phyloP scores from a whole-genome alignment of 805 yeast species.

The Kazachstania bromeliacearum region DNA sequence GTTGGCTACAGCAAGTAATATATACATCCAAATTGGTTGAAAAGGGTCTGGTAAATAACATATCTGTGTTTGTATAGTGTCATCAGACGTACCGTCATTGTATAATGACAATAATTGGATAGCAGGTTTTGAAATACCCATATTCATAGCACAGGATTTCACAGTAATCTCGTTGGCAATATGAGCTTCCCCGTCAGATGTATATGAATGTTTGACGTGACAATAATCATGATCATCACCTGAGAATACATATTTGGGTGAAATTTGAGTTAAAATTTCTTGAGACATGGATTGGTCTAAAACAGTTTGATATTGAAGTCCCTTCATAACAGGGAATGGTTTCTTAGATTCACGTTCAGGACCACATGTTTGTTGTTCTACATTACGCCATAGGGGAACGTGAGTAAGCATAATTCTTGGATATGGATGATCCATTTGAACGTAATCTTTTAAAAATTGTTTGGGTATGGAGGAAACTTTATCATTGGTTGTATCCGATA shows the following conservation, averaged over 20 bases:
- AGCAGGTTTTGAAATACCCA: slow-evolving; percentile 82
- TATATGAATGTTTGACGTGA: slow-evolving; percentile 49
- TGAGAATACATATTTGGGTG: slow-evolving; percentile 65
- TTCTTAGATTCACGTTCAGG: slow-evolving; percentile 58
- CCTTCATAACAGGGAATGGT: slow-evolving; percentile 60
- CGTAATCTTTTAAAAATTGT: slow-evolving; percentile 39
- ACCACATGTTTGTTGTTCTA: slow-evolving; percentile 60
- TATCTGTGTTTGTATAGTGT: slow-evolving; percentile 34
- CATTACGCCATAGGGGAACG: slow-evolving; percentile 76
- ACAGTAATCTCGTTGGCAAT: slow-evolving; percentile 70
- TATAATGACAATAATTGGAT: slow-evolving; percentile 68
- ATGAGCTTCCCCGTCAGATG: slow-evolving; percentile 14
- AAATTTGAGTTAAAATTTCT: slow-evolving; percentile 45
- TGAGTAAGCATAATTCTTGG: slow-evolving; percentile 74
- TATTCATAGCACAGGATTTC: slow-evolving; percentile 85
- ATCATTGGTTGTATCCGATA: slow-evolving; percentile 49
- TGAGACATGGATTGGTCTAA: slow-evolving; percentile 52
- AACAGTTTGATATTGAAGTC: slow-evolving; percentile 88
- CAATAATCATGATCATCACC: slow-evolving; percentile 99
- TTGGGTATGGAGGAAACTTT: slow-evolving; percentile 39
- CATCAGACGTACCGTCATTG: slow-evolving; percentile 25
- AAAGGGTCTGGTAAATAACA: slow-evolving; percentile 53
- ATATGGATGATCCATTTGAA: slow-evolving; percentile 19
- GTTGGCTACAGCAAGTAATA: slow-evolving; percentile 6
- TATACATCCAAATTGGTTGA: slow-evolving; percentile 32